These are phyloP conservation scores for Heterobasidion irregulare DNA, from an alignment of 1,284 basidiomycete species.

Conservation along the genomic window DNA sequence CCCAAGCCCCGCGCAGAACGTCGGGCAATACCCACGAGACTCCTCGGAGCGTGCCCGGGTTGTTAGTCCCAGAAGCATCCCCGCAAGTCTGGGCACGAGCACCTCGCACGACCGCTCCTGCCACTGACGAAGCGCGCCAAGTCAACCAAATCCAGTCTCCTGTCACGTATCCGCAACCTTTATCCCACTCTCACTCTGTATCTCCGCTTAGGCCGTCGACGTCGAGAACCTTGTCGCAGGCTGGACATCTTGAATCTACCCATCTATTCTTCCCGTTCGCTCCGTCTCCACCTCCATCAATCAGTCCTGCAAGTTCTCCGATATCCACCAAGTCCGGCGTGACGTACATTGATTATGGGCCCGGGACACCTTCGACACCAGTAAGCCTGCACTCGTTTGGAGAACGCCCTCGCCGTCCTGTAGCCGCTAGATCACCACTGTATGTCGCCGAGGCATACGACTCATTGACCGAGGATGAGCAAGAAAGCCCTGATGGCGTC, in stretches of 20 bases:
- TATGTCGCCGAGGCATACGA: not conserved
- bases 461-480: not conserved
- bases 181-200: not conserved
- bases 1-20: not conserved
- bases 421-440: not conserved
- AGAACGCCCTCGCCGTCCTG: not conserved
- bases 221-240: not conserved
- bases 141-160: not conserved
- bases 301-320: constrained; percentile 1
- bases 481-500: not conserved
- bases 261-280: not conserved
- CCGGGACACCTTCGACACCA: not conserved
- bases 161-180: not conserved
- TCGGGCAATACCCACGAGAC: not conserved
- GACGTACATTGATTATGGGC: constrained; percentile 3
- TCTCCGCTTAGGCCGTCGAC: not conserved
- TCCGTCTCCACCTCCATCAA: constrained; percentile 6
- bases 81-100: no score
- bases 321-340: constrained; percentile 4
- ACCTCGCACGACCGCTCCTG: not conserved
- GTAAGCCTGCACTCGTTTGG: not conserved
- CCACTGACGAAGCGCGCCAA: not conserved
- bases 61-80: not conserved
- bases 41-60: not conserved
- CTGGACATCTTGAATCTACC: not conserved